Evolutionary conservation across 2,329 filamentous ascomycete genomes (phyloP).

Genomic region (Penicillium sp.): DNA sequence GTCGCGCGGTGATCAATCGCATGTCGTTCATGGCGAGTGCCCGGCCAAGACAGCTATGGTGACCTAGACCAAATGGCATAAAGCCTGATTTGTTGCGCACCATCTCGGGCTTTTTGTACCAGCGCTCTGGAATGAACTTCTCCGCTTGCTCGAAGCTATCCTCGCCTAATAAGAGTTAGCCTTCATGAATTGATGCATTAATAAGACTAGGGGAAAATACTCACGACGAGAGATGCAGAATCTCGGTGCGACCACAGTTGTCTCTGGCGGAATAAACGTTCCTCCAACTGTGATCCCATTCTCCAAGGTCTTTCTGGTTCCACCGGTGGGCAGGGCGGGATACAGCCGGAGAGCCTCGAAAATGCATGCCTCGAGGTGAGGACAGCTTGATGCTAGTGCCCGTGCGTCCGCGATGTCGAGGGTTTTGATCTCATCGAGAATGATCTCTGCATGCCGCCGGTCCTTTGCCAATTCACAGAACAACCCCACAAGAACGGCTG

Average conservation of each 20-base stretch:
- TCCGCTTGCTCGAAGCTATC: constrained; percentile 20
- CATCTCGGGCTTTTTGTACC: constrained; percentile 24
- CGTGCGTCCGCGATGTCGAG: constrained; percentile 16
- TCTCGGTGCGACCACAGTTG: constrained; percentile 27
- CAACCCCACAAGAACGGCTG: constrained; percentile 11
- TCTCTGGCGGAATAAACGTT: constrained; percentile 25
- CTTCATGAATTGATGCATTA: background rate
- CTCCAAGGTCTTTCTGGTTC: constrained; percentile 22
- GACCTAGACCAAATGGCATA: constrained; percentile 26
- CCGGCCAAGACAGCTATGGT: constrained; percentile 27
- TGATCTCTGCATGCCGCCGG: constrained; percentile 12
- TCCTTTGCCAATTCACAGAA: constrained; percentile 16
- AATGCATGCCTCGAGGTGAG: constrained; percentile 23
- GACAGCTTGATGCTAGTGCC: constrained; percentile 10
- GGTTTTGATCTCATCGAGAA: constrained; percentile 16
- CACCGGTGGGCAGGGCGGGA: constrained; percentile 24
- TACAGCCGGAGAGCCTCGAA: constrained; percentile 28
- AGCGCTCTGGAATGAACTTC: constrained; percentile 30
- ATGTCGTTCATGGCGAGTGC: constrained; percentile 30
- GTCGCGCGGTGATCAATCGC: constrained; percentile 21
- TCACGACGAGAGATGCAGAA: constrained; percentile 25
- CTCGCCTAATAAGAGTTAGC: constrained; percentile 15
- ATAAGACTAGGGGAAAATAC: background rate
- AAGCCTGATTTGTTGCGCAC: constrained; percentile 24
- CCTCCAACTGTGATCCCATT: constrained; percentile 23